Evolutionary conservation across 148 eudicot genomes (phyloP), one percentile per base, ranked within the genome.

Genomic region (Diospyros kaki): DNA sequence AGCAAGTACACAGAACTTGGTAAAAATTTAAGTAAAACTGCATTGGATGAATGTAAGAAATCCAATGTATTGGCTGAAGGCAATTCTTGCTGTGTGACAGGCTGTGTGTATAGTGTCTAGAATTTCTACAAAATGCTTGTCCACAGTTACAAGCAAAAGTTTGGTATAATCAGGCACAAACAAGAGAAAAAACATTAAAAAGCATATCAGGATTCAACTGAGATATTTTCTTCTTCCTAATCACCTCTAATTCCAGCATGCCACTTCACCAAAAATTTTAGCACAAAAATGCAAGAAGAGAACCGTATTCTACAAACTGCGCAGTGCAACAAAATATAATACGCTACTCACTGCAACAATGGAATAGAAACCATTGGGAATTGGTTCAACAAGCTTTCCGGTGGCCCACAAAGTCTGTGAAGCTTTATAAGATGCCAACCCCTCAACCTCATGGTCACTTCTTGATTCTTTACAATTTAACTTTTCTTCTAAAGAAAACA

Each of bases 291-390:
- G 28, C 28, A 74, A 64, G 11, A 10, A 1, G 44, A 66, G 40
- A 55, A 75, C 11, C 55, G 9, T 6, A 8, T 52, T 42, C 13
- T 5, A 64, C 10, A 12, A 58, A 77, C 10, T 41, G 48, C 55
- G 68, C 41, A 43, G 17, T 54, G 59, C 13, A 71, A 54, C 71
- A 61, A 53, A 68, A 58, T 48, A 48, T 48, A 48, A 51, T 45
- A 50, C 15, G 4, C 13, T 10, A 55, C 86, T 83, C 79, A 83
- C 86, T 28, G 71, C 64, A 76, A 54, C 62, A 62, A 83, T 52
- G 41, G 79, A 83, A 45, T 83, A 83, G 83, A 80, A 83, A 77
- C 86, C 83, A 73, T 72, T 81, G 63, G 81, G 83, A 79, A 80
- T 80, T 50, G 83, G 74, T 64, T 83, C 83, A 51, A 75, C 51